phyloP scores from a whole-genome alignment of 1,284 basidiomycete genomes.

The Pascua guehoae region DNA sequence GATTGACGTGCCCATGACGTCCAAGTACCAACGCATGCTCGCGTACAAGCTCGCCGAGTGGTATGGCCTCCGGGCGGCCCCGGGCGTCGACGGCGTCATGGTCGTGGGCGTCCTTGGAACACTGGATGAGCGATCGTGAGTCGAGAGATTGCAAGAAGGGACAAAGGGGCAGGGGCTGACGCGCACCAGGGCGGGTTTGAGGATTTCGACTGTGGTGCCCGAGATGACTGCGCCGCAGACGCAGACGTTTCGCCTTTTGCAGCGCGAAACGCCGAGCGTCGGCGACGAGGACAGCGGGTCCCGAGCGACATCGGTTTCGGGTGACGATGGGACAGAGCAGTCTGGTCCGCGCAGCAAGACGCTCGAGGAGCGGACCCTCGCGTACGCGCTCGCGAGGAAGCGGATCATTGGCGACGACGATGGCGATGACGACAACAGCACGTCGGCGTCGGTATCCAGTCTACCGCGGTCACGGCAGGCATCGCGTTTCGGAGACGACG shows the following conservation, averaged over 20 bases:
- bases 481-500: conserved; percentile 19
- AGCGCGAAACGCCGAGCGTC: conserved; percentile 22
- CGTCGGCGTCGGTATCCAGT: conserved; percentile 6
- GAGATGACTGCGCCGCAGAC: conserved; percentile 16
- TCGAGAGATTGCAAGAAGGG: background rate
- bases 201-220: conserved; percentile 15
- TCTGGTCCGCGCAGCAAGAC: conserved; percentile 25
- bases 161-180: conserved; percentile 9
- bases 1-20: conserved; percentile 24
- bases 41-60: conserved; percentile 47
- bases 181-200: conserved; percentile 20
- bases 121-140: conserved; percentile 33
- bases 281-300: conserved; percentile 16
- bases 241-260: conserved; percentile 44
- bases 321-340: conserved; percentile 16
- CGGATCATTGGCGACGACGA: conserved; percentile 37
- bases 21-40: conserved; percentile 45
- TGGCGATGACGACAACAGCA: conserved; percentile 12
- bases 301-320: conserved; percentile 18
- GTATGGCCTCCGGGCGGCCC: conserved; percentile 41
- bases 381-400: conserved; percentile 38
- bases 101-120: conserved; percentile 32
- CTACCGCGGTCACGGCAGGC: conserved; percentile 14
- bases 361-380: conserved; percentile 40
- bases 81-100: conserved; percentile 21